Conservation (phyloP, 768 basidiomycete species). For the Clitopilus passeckerianus region DNA sequence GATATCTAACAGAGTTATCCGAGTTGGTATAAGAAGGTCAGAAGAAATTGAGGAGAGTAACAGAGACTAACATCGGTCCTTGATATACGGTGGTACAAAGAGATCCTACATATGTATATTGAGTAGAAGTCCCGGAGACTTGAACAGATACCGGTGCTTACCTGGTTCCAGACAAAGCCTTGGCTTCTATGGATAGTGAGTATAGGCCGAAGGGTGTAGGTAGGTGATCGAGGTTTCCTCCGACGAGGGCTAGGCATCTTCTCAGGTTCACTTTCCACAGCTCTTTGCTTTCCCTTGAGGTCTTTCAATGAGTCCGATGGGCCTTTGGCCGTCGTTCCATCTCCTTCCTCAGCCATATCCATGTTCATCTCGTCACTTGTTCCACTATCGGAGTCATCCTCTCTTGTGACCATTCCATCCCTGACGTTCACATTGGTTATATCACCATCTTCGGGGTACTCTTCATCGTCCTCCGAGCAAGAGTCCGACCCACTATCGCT, state of each 20-base stretch:
- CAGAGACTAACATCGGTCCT: conserved; percentile 73
- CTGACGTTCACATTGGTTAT: background rate
- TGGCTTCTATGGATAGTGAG: conserved; percentile 83
- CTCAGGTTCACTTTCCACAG: conserved; percentile 62
- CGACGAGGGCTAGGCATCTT: conserved; percentile 38
- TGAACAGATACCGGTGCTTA: conserved; percentile 25
- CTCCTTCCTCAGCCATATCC: conserved; percentile 41
- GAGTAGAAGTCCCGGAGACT: background rate
- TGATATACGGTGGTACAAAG: conserved; percentile 85
- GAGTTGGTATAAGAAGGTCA: conserved; percentile 15
- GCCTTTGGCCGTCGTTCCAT: conserved; percentile 30
- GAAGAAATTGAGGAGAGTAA: conserved; percentile 12
- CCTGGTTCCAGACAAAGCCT: conserved; percentile 92
- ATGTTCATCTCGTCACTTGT: conserved; percentile 43
- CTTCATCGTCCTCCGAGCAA: conserved; percentile 73
- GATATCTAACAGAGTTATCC: conserved; percentile 44
- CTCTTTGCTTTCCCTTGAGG: conserved; percentile 78
- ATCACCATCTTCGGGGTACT: conserved; percentile 29
- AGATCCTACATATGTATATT: conserved; percentile 49
- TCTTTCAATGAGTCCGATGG: conserved; percentile 46
- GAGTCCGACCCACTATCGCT: conserved; percentile 57
- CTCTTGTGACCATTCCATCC: conserved; percentile 16
- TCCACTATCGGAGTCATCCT: conserved; percentile 19
- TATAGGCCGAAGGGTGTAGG: conserved; percentile 71
- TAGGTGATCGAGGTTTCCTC: conserved; percentile 51